These are phyloP conservation scores for Mucor plumbeus DNA, from an alignment of 371 early-diverging fungal species.

Conservation along the genomic window DNA sequence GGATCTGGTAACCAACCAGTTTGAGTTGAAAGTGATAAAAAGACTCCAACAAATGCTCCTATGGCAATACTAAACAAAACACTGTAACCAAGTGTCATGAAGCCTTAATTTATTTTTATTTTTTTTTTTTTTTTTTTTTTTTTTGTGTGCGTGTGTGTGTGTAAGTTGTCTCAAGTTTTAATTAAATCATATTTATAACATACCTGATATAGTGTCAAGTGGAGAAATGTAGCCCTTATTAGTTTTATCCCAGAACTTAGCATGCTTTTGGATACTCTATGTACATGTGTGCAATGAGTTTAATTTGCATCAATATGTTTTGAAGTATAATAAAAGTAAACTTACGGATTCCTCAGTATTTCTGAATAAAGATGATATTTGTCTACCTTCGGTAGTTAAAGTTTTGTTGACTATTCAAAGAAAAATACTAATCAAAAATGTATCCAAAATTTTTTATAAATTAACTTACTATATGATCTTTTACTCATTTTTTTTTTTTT, in stretches of 20 bases:
- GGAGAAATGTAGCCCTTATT: slow-evolving; percentile 37
- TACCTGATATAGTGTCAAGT: slow-evolving; percentile 33
- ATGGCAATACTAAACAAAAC: slow-evolving; percentile 25
- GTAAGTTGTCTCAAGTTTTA: slow-evolving; percentile 8
- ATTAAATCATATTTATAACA: background rate
- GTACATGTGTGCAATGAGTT: background rate
- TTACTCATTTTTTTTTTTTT: slow-evolving; percentile 8
- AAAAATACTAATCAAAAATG: too few relatives aligned
- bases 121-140: too few relatives aligned
- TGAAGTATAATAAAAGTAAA: background rate
- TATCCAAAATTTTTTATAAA: too few relatives aligned
- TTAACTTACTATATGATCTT: slow-evolving; percentile 3
- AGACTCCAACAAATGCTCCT: slow-evolving; percentile 24
- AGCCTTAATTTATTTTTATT: slow-evolving; percentile 27
- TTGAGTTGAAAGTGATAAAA: slow-evolving; percentile 30
- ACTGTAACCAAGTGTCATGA: slow-evolving; percentile 31
- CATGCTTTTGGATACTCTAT: slow-evolving; percentile 34
- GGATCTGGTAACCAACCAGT: slow-evolving; percentile 31
- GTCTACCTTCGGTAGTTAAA: background rate
- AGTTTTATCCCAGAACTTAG: slow-evolving; percentile 30
- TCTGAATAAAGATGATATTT: background rate
- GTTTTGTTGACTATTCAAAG: background rate
- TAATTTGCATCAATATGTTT: background rate
- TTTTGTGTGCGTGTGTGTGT: too few relatives aligned
- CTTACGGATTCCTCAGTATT: background rate